Base-by-base conservation (phyloP, 75 land plant genomes). In the Isoetes taiwanensis region DNA sequence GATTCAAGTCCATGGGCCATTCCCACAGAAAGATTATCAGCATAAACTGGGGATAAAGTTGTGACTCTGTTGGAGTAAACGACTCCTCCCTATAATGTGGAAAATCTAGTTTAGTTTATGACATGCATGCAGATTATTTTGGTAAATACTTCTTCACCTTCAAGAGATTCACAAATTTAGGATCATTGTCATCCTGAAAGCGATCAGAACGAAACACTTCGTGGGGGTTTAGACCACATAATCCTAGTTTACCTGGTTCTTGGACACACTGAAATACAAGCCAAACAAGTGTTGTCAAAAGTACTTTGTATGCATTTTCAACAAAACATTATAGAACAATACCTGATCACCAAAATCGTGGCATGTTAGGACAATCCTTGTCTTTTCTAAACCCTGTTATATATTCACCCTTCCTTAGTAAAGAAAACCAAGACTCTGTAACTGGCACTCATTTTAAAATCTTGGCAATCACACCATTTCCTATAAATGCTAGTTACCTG, bases 41-140 rank as follows among this genome's bases (percentile, higher is more conserved):
- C 65, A 61, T 66, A 50, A 11, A 57, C 53, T 24, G 82, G 65
- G 40, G 82, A 72, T 55, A 76, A 34, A 19, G 64, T 57, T 19
- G 76, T 55, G 12, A 79, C 76, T 65, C 66, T 69, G 54, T 82
- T 82, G 32, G 85, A 79, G 59, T 79, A 82, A 5, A 82, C 85
- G 34, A 82, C 43, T 46, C 85, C 85, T 58, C 82, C 85, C 85
- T 82, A 69, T 41, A 70, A 30, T 30, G 28, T 23, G 6, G 16
- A n/a, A 39, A 16, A 20, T 27, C 31, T 27, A 46, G n/a, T 1
- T 0, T 11, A 29, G 23, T 10, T 8, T n/a, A 10, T 2, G 20
- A 23, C 30, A 24, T 12, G 5, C 9, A 0, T 17, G 32, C 24
- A 32, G 1, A 31, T 6, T 56, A 31, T 34, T 56, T 17, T 56